Base-by-base conservation (phyloP, 2,329 filamentous ascomycete species). In the Claviceps purpurea region DNA sequence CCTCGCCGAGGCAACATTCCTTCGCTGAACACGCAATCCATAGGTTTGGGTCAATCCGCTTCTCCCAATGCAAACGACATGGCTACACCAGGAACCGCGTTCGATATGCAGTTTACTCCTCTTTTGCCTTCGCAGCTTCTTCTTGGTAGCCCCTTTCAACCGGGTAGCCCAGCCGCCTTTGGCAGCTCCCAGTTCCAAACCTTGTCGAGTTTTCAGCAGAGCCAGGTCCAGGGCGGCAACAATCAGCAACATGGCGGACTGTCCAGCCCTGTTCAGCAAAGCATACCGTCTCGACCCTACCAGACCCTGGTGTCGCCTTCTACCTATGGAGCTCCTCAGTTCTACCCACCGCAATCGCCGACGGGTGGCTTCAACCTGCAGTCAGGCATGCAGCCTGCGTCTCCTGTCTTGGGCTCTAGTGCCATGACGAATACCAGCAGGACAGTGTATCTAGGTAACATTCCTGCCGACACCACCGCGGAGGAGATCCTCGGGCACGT, bases 51-150 rank as follows among this genome's bases (percentile, higher is more conserved):
- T n/a, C 65, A 67, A 54, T 58, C 62, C 54, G 55, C 58, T 16
- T 59, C 64, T 40, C 76, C 78, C 62, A 81, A 76, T 65, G 74
- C 71, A 54, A 79, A 77, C 61, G 89, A 95, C 58, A 81, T 95
- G 80, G 77, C 85, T 59, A 91, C 87, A 24, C 90, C 93, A 16
- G 89, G 87, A 44, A 91, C 89, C 50, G 89, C 80, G 44, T 95
- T 89, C 65, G 93, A 97, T 65, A 96, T 97, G 91, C 93, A 97
- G 71, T 97, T 96, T 70, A 96, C 93, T 11, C 91, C 93, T 58
- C 78, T 98, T 58, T 81, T 98, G 40, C 93, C 93, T 39, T 97
- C 91, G 38, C 89, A 96, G 70, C 76, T 98, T 61, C 81, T 98
- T 26, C 84, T 97, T 49, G 93, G 93, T 47, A 96, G 89, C 69